Conservation (phyloP, 2,329 filamentous ascomycete genomes). For the Pyrenochaeta sp. region DNA sequence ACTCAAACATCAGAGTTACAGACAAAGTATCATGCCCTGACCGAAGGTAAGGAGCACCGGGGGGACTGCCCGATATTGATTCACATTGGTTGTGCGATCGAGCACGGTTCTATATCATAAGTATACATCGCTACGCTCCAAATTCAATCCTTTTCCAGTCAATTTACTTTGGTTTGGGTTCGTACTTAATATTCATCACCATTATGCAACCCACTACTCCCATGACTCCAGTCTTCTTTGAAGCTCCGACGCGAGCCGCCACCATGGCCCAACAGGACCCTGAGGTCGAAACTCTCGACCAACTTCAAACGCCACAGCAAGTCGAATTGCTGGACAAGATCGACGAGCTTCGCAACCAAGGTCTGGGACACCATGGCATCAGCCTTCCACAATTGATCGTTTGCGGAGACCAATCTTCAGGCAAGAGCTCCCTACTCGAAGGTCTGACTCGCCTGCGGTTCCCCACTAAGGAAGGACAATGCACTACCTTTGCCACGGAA, state of each 20-base stretch:
- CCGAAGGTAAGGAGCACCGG: not conserved
- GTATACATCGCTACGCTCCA: not conserved
- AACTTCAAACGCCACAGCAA: conserved; percentile 39
- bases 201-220: not conserved
- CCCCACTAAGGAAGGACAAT: conserved; percentile 62
- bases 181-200: too few relatives aligned
- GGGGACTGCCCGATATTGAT: not conserved
- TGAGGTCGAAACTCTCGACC: conserved; percentile 27
- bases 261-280: conserved; percentile 18
- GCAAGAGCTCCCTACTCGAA: conserved; percentile 44
- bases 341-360: conserved; percentile 55
- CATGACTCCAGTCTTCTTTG: conserved; percentile 5
- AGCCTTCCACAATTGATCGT: conserved; percentile 43
- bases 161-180: not conserved
- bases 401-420: conserved; percentile 41
- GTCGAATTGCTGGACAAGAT: conserved; percentile 62
- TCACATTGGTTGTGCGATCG: not conserved
- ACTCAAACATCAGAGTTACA: not conserved
- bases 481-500: conserved; percentile 70
- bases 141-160: not conserved
- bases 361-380: conserved; percentile 42
- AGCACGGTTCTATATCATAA: not conserved
- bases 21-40: not conserved
- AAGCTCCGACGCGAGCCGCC: conserved; percentile 1
- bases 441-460: conserved; percentile 64